Evolutionary conservation across 2,329 filamentous ascomycete genomes (phyloP).

Genomic region (Trichophyton verrucosum): DNA sequence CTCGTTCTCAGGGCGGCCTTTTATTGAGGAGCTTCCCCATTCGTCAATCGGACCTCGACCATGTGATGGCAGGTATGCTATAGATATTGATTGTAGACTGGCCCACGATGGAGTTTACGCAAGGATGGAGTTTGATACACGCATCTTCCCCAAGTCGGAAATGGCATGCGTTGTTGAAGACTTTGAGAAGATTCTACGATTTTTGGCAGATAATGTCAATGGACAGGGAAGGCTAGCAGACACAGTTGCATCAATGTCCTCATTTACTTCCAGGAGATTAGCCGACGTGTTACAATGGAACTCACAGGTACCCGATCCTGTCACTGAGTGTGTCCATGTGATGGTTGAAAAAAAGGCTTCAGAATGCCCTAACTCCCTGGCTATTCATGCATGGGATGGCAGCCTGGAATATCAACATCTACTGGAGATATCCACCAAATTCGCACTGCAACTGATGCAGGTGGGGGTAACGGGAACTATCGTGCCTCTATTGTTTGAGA

Average conservation of each 20-base stretch:
- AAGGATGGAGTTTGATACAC: neutral
- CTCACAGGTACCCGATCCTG: conserved; percentile 12
- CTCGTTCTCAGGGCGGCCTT: neutral
- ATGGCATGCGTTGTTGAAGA: neutral
- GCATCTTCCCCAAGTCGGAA: neutral
- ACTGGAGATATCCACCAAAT: conserved; percentile 15
- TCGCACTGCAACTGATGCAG: conserved; percentile 18
- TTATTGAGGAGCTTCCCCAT: neutral
- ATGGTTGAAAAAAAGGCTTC: neutral
- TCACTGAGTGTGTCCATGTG: neutral
- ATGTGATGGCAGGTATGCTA: neutral
- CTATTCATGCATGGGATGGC: conserved; percentile 17
- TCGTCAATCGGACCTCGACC: neutral
- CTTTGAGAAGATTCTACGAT: neutral
- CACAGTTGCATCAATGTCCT: conserved; percentile 4
- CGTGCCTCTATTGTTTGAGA: conserved; percentile 21
- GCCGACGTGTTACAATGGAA: conserved; percentile 13
- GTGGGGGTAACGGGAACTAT: conserved; percentile 19
- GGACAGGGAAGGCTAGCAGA: neutral
- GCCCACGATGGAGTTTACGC: neutral
- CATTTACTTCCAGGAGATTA: neutral
- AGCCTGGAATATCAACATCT: conserved; percentile 11
- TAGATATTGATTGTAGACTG: neutral
- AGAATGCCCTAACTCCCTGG: conserved; percentile 7
- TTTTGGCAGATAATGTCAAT: neutral